Evolutionary conservation across 2,329 filamentous ascomycete genomes (phyloP).

Genomic region (Dothidotthia symphoricarpi): DNA sequence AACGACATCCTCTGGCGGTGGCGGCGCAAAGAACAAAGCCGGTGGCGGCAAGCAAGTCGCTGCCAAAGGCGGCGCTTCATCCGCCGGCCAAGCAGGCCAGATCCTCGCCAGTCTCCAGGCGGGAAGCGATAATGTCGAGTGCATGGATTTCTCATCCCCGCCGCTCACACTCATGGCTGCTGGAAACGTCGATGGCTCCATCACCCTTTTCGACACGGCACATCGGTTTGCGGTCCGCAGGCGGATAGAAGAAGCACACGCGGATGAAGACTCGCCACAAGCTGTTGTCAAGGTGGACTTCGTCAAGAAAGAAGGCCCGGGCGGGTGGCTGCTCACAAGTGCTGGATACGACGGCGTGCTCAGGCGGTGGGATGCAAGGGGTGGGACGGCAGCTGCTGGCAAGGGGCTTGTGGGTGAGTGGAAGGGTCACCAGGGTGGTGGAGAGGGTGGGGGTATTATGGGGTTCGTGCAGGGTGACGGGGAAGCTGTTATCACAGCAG

Average conservation of each 20-base stretch:
- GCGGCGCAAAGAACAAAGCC: constrained; percentile 51
- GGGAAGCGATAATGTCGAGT: constrained; percentile 77
- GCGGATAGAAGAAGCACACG: constrained; percentile 78
- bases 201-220: constrained; percentile 82
- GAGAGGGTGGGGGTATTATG: constrained; percentile 83
- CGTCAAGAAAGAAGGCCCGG: constrained; percentile 51
- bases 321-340: constrained; percentile 73
- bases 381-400: constrained; percentile 63
- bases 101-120: constrained; percentile 83
- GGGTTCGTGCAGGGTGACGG: constrained; percentile 83
- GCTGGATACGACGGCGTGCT: constrained; percentile 92
- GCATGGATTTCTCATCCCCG: constrained; percentile 63
- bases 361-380: constrained; percentile 78
- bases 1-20: constrained; percentile 43
- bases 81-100: constrained; percentile 58
- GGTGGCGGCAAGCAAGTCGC: constrained; percentile 47
- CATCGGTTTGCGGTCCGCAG: constrained; percentile 84
- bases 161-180: constrained; percentile 61
- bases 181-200: constrained; percentile 64
- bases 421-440: constrained; percentile 82
- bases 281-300: constrained; percentile 94
- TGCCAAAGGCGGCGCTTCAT: constrained; percentile 38
- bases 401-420: constrained; percentile 80
- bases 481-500: constrained; percentile 78
- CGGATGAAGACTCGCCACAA: constrained; percentile 68